Conservation (phyloP, 2,329 filamentous ascomycete species). For the Fusarium globosum region DNA sequence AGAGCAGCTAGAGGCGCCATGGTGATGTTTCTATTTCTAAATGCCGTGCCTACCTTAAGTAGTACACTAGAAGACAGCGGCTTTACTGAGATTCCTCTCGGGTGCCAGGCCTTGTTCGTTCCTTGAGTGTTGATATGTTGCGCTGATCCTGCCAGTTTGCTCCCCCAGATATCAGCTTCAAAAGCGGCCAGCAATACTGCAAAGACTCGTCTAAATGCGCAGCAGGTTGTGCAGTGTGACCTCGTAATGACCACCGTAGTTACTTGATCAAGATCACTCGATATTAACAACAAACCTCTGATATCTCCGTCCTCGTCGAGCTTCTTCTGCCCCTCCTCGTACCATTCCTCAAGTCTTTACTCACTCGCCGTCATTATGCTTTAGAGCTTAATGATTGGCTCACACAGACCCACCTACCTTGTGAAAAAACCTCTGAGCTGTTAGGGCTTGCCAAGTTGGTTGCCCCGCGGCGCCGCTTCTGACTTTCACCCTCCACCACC, state of each 20-base stretch:
- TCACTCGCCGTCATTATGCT: slow-evolving; percentile 21
- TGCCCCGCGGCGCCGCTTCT: slow-evolving; percentile 50
- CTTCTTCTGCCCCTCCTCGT: slow-evolving; percentile 29
- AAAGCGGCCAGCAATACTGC: not conserved
- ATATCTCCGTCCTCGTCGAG: slow-evolving; percentile 16
- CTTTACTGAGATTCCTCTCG: not conserved
- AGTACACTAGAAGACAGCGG: not conserved
- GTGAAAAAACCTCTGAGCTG: slow-evolving; percentile 47
- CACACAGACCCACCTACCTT: not conserved
- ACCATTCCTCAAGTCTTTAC: slow-evolving; percentile 35
- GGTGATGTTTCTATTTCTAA: not conserved
- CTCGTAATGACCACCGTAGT: not conserved
- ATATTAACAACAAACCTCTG: not conserved
- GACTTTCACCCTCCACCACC: too few species aligned
- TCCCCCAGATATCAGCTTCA: not conserved
- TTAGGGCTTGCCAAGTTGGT: slow-evolving; percentile 51
- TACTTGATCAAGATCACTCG: not conserved
- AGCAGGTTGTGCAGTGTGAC: not conserved
- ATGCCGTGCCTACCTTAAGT: not conserved
- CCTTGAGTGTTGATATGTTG: not conserved
- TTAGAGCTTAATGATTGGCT: slow-evolving; percentile 36
- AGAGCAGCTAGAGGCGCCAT: not conserved
- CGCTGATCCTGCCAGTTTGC: not conserved
- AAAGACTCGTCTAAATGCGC: not conserved
- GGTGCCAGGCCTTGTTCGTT: not conserved